Conservation (phyloP, 2,329 filamentous ascomycete genomes). For the Trichophyton simii region DNA sequence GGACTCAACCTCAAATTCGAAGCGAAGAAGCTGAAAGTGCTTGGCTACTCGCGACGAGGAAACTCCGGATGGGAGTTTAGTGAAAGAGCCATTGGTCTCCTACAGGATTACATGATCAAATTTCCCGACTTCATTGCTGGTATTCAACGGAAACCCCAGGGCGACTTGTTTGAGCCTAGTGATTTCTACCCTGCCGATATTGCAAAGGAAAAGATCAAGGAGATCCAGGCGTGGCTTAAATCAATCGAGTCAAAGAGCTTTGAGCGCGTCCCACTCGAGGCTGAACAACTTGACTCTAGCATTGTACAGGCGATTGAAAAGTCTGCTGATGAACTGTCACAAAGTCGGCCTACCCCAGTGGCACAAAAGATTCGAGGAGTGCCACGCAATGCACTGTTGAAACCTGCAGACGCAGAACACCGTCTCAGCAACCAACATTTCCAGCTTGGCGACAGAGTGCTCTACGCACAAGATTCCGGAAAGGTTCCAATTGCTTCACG, state of each 20-base stretch:
- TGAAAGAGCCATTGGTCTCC: constrained; percentile 62
- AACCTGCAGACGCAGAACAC: constrained; percentile 92
- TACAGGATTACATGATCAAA: constrained; percentile 78
- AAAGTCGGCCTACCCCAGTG: constrained; percentile 41
- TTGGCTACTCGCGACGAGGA: constrained; percentile 85
- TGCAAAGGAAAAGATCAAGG: constrained; percentile 73
- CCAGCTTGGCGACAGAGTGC: constrained; percentile 73
- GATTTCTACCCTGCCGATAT: constrained; percentile 69
- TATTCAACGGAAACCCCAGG: constrained; percentile 72
- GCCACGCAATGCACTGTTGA: constrained; percentile 74
- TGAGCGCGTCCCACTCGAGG: constrained; percentile 89
- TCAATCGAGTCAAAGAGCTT: constrained; percentile 81
- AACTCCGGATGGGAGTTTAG: constrained; percentile 93
- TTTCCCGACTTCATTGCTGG: constrained; percentile 94
- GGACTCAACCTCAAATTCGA: constrained; percentile 97
- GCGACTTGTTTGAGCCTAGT: constrained; percentile 68
- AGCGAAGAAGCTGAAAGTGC: constrained; percentile 83
- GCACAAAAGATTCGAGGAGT: constrained; percentile 65
- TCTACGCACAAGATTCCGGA: constrained; percentile 84
- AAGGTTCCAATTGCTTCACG: constrained; percentile 86
- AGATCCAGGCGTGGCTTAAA: constrained; percentile 89
- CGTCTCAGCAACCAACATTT: constrained; percentile 77
- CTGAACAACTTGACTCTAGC: constrained; percentile 87
- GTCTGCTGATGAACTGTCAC: constrained; percentile 54
- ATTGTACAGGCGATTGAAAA: constrained; percentile 69